These are phyloP conservation scores for Stipa capillata DNA, from an alignment of 176 grass and related monocot species.

Conservation along the genomic window DNA sequence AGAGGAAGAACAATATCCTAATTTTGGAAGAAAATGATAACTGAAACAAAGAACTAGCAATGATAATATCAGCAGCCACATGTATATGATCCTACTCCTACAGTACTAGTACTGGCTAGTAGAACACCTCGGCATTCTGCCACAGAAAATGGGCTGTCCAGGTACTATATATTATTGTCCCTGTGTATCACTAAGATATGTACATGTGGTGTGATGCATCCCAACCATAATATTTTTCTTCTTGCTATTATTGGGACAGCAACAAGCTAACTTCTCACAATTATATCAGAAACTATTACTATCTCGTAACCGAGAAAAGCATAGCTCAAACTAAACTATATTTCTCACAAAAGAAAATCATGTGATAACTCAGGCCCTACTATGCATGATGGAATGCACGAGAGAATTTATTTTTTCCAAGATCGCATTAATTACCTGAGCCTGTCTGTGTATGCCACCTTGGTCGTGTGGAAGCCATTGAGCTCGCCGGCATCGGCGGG, in stretches of 20 bases:
- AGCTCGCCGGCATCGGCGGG: slow-evolving; percentile 33
- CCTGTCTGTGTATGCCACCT: slow-evolving; percentile 45
- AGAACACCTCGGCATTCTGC: background rate
- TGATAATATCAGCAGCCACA: background rate
- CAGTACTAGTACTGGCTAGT: background rate
- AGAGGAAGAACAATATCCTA: background rate
- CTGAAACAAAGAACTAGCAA: background rate
- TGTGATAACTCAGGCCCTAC: no score
- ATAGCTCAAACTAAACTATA: background rate
- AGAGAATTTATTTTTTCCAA: background rate
- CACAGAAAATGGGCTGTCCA: background rate
- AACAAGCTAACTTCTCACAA: background rate
- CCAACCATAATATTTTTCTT: background rate
- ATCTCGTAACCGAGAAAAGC: background rate
- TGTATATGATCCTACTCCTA: background rate
- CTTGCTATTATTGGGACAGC: background rate
- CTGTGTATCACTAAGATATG: background rate
- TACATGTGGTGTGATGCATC: background rate
- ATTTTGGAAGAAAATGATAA: background rate
- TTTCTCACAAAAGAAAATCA: background rate
- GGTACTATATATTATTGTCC: slow-evolving; percentile 2
- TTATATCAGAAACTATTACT: background rate
- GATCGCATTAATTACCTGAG: slow-evolving; percentile 31
- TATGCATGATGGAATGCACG: no score
- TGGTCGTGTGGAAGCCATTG: slow-evolving; percentile 32